A percentile compares a stretch with the other conserved stretches of the same genome.
phyloP scores from a whole-genome alignment of 106 monocot genomes.

The Amphibolis antarctica region DNA sequence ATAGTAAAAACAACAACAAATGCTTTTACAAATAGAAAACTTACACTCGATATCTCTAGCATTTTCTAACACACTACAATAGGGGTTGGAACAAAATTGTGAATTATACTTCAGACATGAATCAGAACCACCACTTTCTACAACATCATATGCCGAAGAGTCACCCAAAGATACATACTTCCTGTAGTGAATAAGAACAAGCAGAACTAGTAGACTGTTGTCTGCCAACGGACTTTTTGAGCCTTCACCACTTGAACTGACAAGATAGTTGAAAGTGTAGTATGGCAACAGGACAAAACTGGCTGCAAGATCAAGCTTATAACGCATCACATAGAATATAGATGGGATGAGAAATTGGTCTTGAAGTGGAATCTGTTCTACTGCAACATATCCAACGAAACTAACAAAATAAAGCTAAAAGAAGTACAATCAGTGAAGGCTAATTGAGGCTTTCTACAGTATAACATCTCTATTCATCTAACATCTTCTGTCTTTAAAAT shows the following conservation, averaged over 20 bases:
- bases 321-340: too few species aligned
- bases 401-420: too few species aligned
- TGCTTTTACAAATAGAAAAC: conserved; percentile 5
- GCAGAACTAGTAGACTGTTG: conserved; percentile 71
- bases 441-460: too few species aligned
- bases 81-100: conserved; percentile 62
- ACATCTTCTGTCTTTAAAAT: too few species aligned
- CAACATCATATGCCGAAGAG: conserved; percentile 11
- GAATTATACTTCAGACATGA: conserved; percentile 35
- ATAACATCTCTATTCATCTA: too few species aligned
- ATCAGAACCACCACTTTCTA: conserved; percentile 21
- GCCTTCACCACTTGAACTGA: conserved; percentile 58
- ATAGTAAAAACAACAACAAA: neutral
- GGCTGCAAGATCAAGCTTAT: conserved; percentile 44
- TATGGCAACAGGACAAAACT: conserved; percentile 85
- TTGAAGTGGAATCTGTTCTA: too few species aligned
- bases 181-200: conserved; percentile 79
- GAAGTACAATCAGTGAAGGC: too few species aligned
- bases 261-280: conserved; percentile 84
- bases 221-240: conserved; percentile 56
- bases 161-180: conserved; percentile 32
- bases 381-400: too few species aligned
- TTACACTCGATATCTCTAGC: conserved; percentile 76
- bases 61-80: conserved; percentile 67
- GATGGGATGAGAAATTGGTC: too few species aligned